These are phyloP conservation scores for Saturnispora silvae DNA, from an alignment of 805 yeast species.

Conservation along the genomic window DNA sequence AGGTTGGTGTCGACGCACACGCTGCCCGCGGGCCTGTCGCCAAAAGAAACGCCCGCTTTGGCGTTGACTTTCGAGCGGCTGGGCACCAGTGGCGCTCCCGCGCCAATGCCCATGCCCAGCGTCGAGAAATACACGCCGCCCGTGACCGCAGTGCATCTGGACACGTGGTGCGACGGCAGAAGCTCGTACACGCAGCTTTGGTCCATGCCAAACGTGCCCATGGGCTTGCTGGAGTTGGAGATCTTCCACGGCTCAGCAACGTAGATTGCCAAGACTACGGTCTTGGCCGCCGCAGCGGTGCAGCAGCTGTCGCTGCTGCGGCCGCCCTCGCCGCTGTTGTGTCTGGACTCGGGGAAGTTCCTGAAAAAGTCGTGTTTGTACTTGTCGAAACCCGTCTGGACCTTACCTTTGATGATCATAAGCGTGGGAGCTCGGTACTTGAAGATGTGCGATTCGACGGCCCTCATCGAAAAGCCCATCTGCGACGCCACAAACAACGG, in stretches of 20 bases:
- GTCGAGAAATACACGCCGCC: conserved; percentile 55
- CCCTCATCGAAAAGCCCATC: conserved; percentile 79
- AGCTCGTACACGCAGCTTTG: conserved; percentile 53
- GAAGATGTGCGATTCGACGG: conserved; percentile 72
- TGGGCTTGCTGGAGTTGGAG: conserved; percentile 60
- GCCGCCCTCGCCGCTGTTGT: background rate
- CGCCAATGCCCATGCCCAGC: conserved; percentile 71
- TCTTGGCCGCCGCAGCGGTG: background rate
- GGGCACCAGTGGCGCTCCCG: conserved; percentile 61
- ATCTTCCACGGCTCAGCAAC: conserved; percentile 55
- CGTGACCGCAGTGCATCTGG: conserved; percentile 7
- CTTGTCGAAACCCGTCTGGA: conserved; percentile 39
- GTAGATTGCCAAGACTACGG: conserved; percentile 12
- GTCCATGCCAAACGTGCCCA: conserved; percentile 59
- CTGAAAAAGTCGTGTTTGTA: conserved; percentile 33
- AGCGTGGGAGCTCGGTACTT: conserved; percentile 89
- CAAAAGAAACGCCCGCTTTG: conserved; percentile 35
- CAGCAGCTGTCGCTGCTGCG: too few relatives aligned
- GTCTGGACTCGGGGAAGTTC: conserved; percentile 12
- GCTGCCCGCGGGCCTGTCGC: conserved; percentile 35
- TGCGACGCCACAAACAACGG: conserved; percentile 64
- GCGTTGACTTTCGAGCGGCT: conserved; percentile 40
- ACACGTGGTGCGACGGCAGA: conserved; percentile 42
- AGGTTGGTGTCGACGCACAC: conserved; percentile 66
- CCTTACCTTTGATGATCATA: conserved; percentile 55